A percentile compares a stretch with the other conserved stretches of the same genome.
Evolutionary conservation across 805 yeast species (phyloP).

Genomic region (Cyberlindnera mrakii): DNA sequence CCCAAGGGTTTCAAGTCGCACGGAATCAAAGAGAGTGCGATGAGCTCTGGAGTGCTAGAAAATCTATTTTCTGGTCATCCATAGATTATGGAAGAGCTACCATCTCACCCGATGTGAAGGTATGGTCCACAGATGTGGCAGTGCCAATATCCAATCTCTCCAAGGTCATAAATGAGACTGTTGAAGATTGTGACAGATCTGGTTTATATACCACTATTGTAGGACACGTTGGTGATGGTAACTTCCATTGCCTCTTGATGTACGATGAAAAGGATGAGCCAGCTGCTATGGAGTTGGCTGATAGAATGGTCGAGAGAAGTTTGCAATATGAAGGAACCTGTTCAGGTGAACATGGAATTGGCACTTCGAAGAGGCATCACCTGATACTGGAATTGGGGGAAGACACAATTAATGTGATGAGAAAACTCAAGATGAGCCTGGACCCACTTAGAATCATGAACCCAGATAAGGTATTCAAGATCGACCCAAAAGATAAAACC

Average conservation of each 20-base stretch:
- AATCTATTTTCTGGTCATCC: slow-evolving; percentile 62
- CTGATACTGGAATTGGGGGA: slow-evolving; percentile 59
- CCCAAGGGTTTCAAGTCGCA: slow-evolving; percentile 54
- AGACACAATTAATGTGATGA: slow-evolving; percentile 64
- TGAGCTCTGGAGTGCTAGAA: slow-evolving; percentile 72
- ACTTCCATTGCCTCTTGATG: slow-evolving; percentile 63
- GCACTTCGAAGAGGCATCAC: slow-evolving; percentile 63
- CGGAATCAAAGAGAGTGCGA: slow-evolving; percentile 47
- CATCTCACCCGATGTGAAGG: slow-evolving; percentile 40
- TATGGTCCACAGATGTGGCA: slow-evolving; percentile 78
- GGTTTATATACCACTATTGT: slow-evolving; percentile 55
- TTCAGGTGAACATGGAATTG: slow-evolving; percentile 85
- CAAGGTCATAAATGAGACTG: slow-evolving; percentile 52
- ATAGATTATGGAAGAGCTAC: slow-evolving; percentile 55
- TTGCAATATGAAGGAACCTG: slow-evolving; percentile 72
- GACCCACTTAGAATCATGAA: slow-evolving; percentile 71
- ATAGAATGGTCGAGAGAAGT: slow-evolving; percentile 59
- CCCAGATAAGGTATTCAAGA: slow-evolving; percentile 72
- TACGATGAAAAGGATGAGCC: slow-evolving; percentile 46
- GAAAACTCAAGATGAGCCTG: slow-evolving; percentile 61
- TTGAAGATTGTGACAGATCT: slow-evolving; percentile 48
- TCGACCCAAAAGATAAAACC: slow-evolving; percentile 46
- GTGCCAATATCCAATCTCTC: slow-evolving; percentile 71
- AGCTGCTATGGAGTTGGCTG: slow-evolving; percentile 46
- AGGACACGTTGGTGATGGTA: slow-evolving; percentile 84